Conservation (phyloP, 768 basidiomycete species). For the Podaxis sp. region DNA sequence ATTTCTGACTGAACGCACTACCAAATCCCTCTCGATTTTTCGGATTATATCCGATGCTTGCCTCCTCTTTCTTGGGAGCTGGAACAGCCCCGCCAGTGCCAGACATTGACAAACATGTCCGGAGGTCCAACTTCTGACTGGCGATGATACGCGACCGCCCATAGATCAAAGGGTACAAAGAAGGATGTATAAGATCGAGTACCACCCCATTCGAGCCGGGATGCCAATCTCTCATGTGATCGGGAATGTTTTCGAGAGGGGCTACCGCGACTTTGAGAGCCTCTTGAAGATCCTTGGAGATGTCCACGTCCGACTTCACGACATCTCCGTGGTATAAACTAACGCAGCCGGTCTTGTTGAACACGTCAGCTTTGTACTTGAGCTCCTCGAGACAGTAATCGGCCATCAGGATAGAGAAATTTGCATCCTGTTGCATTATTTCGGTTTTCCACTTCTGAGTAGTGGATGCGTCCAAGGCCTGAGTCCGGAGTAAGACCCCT, state of each 20-base stretch:
- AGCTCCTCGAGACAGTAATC: constrained; percentile 25
- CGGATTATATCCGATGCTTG: not conserved
- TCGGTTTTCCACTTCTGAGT: constrained; percentile 21
- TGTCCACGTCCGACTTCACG: constrained; percentile 30
- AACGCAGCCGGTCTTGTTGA: constrained; percentile 18
- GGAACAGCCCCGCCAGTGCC: constrained; percentile 18
- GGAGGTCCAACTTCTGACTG: not conserved
- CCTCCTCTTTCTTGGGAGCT: not conserved
- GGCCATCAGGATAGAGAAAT: constrained; percentile 19
- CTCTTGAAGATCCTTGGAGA: constrained; percentile 21
- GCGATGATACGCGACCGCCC: constrained; percentile 25
- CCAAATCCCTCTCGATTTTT: not conserved
- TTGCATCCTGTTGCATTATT: not conserved
- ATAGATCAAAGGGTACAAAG: constrained; percentile 37
- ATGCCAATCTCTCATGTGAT: constrained; percentile 40
- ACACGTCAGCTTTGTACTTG: constrained; percentile 20
- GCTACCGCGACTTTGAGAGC: constrained; percentile 22
- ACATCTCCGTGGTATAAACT: constrained; percentile 22
- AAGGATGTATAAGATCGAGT: constrained; percentile 44
- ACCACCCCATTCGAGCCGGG: constrained; percentile 39
- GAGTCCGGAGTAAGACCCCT: not conserved
- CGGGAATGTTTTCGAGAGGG: constrained; percentile 33
- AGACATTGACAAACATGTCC: constrained; percentile 19
- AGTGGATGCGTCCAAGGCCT: constrained; percentile 22
- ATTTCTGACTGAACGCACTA: constrained; percentile 11